Evolutionary conservation across 345 rosid species (phyloP).

Genomic region (Heritiera fomes): DNA sequence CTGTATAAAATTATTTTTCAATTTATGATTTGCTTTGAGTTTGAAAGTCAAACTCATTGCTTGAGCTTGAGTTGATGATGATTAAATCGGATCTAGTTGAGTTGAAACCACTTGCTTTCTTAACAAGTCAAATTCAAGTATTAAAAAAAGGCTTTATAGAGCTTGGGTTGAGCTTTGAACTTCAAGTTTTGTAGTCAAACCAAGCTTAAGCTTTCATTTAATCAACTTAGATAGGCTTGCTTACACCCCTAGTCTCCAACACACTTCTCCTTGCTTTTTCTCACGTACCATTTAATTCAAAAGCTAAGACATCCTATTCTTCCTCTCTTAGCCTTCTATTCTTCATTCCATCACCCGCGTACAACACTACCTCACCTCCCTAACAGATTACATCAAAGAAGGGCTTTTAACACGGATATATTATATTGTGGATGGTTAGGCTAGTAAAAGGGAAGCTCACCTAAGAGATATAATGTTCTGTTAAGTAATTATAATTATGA

Average conservation of each 20-base stretch:
- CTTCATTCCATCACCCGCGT: neutral
- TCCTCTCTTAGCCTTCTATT: neutral
- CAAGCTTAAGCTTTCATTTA: too few relatives aligned
- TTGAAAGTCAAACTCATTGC: too few relatives aligned
- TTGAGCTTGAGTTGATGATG: too few relatives aligned
- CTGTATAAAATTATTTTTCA: neutral
- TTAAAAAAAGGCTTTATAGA: too few relatives aligned
- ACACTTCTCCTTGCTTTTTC: neutral
- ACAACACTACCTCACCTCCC: neutral
- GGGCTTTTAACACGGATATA: neutral
- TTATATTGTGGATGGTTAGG: neutral
- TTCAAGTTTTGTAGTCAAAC: too few relatives aligned
- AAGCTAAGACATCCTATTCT: neutral
- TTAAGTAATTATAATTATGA: neutral
- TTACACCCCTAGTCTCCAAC: neutral
- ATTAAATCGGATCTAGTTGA: too few relatives aligned
- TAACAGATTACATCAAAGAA: neutral
- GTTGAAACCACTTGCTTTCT: too few relatives aligned
- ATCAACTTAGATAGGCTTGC: neutral
- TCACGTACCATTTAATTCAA: neutral
- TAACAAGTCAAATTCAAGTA: too few relatives aligned
- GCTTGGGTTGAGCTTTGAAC: too few relatives aligned
- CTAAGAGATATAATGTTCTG: neutral
- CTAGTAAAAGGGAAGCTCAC: neutral
- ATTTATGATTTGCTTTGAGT: too few relatives aligned